These are phyloP conservation scores for Hypsizygus ulmarius DNA, from an alignment of 1,284 basidiomycete genomes.

Conservation along the genomic window DNA sequence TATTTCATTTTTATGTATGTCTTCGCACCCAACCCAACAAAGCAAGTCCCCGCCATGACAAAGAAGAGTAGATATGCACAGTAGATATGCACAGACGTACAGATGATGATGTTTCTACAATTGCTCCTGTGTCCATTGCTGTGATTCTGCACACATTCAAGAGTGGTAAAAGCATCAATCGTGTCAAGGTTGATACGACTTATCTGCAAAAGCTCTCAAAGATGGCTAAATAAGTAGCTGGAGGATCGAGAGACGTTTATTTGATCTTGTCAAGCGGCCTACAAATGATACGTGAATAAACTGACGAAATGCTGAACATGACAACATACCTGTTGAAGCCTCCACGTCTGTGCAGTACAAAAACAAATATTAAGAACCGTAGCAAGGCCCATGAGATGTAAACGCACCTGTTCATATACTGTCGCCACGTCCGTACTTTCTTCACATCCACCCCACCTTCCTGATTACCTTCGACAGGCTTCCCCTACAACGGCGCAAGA, in stretches of 20 bases:
- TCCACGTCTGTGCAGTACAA: constrained; percentile 64
- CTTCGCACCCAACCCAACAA: constrained; percentile 9
- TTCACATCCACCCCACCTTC: constrained; percentile 75
- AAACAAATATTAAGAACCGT: constrained; percentile 6
- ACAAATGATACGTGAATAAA: constrained; percentile 14
- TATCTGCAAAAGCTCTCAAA: constrained; percentile 11
- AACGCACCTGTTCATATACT: constrained; percentile 88
- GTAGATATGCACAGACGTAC: background rate
- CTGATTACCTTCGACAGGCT: constrained; percentile 79
- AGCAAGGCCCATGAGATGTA: background rate
- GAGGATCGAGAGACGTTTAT: constrained; percentile 24
- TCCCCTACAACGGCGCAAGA: constrained; percentile 51
- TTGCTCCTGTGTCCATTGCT: constrained; percentile 5
- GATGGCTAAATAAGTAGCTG: constrained; percentile 1
- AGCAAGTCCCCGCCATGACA: constrained; percentile 10
- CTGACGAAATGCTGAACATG: constrained; percentile 7
- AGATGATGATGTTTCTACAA: background rate
- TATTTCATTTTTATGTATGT: constrained; percentile 18
- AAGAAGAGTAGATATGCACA: background rate
- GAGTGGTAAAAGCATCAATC: constrained; percentile 20
- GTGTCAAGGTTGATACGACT: constrained; percentile 25
- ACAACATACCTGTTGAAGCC: constrained; percentile 81
- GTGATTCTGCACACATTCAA: constrained; percentile 15
- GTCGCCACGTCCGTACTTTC: constrained; percentile 91
- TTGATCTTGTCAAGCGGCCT: constrained; percentile 62